These are phyloP conservation scores for Plasmodium blacklocki DNA, from an alignment of 169 alveolate species.

Conservation along the genomic window DNA sequence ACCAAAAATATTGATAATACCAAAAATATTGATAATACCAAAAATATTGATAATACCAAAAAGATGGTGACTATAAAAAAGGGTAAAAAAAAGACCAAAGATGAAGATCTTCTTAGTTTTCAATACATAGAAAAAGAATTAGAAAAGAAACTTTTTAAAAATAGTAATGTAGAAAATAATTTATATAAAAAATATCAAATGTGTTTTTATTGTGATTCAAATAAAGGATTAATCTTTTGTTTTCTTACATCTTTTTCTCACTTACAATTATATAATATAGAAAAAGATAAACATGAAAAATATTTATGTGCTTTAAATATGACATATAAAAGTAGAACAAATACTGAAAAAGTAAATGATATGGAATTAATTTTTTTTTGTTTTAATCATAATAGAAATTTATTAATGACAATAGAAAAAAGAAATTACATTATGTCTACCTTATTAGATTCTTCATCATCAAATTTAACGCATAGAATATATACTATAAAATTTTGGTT, in stretches of 20 bases:
- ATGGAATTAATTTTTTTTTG: conserved; percentile 37
- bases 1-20: too few relatives aligned
- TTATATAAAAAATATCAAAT: conserved; percentile 41
- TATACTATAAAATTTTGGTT: conserved; percentile 34
- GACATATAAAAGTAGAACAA: conserved; percentile 44
- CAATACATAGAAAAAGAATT: conserved; percentile 20
- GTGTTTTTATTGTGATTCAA: conserved; percentile 54
- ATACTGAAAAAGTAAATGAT: conserved; percentile 40
- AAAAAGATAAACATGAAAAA: conserved; percentile 46
- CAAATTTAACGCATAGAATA: not conserved
- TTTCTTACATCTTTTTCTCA: conserved; percentile 33
- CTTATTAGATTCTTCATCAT: not conserved
- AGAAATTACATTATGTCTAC: conserved; percentile 28
- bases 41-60: not conserved
- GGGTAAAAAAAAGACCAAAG: not conserved
- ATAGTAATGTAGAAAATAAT: conserved; percentile 44
- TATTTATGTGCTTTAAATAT: conserved; percentile 32
- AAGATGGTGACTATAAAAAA: not conserved
- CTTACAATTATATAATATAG: conserved; percentile 35
- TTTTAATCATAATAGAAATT: conserved; percentile 28
- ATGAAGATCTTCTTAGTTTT: conserved; percentile 12
- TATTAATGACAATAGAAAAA: conserved; percentile 54
- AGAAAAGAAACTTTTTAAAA: conserved; percentile 30
- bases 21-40: too few relatives aligned
- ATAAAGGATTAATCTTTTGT: conserved; percentile 25